phyloP scores from a whole-genome alignment of 371 early-diverging fungal species.

The Catenaria anguillulae region DNA sequence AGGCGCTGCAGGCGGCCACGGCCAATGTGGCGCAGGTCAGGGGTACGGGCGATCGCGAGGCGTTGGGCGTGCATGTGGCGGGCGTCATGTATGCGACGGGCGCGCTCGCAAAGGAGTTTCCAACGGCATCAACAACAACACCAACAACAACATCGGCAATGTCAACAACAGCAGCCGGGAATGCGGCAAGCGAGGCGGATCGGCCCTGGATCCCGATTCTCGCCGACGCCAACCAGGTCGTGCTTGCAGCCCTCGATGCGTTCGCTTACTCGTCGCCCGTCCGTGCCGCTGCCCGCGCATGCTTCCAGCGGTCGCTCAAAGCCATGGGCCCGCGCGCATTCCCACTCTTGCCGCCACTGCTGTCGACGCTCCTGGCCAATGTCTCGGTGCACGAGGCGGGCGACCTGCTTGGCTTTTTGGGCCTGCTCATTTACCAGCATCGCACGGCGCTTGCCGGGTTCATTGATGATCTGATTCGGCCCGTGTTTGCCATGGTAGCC shows the following conservation, averaged over 20 bases:
- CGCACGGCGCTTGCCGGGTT: constrained; percentile 46
- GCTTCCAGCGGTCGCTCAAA: constrained; percentile 73
- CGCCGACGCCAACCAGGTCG: constrained; percentile 64
- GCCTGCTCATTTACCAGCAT: constrained; percentile 70
- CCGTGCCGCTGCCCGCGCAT: constrained; percentile 68
- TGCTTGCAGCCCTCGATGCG: constrained; percentile 48
- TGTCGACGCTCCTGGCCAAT: constrained; percentile 57
- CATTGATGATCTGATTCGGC: constrained; percentile 58
- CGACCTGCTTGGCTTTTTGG: constrained; percentile 77
- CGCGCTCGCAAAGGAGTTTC: constrained; percentile 55
- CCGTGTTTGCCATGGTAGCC: constrained; percentile 68
- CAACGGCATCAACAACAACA: background rate
- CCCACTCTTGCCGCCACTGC: constrained; percentile 61
- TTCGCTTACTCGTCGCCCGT: constrained; percentile 28
- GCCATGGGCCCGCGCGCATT: constrained; percentile 69
- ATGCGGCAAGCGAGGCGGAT: constrained; percentile 4
- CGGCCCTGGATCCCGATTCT: constrained; percentile 49
- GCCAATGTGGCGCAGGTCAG: background rate
- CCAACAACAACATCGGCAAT: too few species aligned
- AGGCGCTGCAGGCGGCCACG: constrained; percentile 35
- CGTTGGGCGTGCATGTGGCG: constrained; percentile 13
- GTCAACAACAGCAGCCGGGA: too few species aligned
- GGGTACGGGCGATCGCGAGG: constrained; percentile 13
- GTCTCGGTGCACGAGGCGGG: constrained; percentile 62
- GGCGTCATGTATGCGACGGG: constrained; percentile 50